Conservation (phyloP, 306 rosid genomes). For the Prunus mume region DNA sequence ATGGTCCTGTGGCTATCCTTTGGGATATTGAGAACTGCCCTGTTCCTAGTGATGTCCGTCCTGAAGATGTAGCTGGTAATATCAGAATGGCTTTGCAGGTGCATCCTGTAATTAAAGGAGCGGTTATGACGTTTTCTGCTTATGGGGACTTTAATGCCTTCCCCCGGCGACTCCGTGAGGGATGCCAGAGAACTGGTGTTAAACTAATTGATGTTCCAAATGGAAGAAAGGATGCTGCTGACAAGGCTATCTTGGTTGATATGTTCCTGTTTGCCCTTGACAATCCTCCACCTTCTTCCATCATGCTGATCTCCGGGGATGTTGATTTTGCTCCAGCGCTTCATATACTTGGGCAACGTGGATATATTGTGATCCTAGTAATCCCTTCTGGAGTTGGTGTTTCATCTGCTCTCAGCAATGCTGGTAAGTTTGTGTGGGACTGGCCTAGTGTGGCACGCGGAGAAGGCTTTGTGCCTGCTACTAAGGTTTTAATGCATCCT, state of each 20-base stretch:
- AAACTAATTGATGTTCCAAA: conserved; percentile 92
- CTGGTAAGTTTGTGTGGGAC: conserved; percentile 98
- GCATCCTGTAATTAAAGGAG: conserved; percentile 87
- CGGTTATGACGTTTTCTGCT: conserved; percentile 79
- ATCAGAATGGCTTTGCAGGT: conserved; percentile 93
- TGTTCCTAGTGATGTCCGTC: conserved; percentile 91
- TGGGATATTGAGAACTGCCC: conserved; percentile 99
- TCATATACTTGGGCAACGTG: conserved; percentile 96
- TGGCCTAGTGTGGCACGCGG: conserved; percentile 96
- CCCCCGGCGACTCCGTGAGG: conserved; percentile 88
- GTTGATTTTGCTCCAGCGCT: conserved; percentile 96
- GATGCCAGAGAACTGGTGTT: conserved; percentile 98
- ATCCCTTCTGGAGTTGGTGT: conserved; percentile 88
- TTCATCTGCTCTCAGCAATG: conserved; percentile 91
- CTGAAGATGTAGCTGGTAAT: conserved; percentile 92
- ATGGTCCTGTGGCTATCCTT: conserved; percentile 83
- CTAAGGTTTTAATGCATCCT: conserved; percentile 51
- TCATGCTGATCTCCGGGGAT: conserved; percentile 93
- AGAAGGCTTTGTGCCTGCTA: conserved; percentile 75
- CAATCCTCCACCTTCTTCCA: conserved; percentile 94
- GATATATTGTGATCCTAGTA: conserved; percentile 84
- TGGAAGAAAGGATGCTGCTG: conserved; percentile 98
- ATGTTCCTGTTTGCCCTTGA: conserved; percentile 99
- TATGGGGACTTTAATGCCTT: conserved; percentile 94
- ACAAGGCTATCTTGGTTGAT: conserved; percentile 95